Percentiles rank a stretch among this genome's conserved stretches.
These are phyloP conservation scores for Phytophthora rubi DNA, from an alignment of 352 stramenopile genomes.

Conservation along the genomic window DNA sequence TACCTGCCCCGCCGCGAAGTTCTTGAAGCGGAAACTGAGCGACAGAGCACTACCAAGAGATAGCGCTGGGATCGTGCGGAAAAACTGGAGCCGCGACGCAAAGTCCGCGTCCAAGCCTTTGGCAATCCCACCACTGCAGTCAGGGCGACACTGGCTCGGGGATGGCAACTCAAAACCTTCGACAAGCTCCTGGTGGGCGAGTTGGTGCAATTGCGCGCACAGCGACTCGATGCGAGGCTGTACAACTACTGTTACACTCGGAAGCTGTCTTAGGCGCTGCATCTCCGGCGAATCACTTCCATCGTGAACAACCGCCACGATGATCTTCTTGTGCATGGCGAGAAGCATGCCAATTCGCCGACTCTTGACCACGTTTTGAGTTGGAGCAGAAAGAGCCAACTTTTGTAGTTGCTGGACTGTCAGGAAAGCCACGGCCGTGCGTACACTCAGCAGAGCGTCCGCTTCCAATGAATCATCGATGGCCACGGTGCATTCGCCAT, in stretches of 20 bases:
- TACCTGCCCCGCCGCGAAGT: constrained; percentile 63
- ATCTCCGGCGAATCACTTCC: constrained; percentile 22
- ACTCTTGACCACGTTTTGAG: constrained; percentile 34
- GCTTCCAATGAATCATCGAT: constrained; percentile 56
- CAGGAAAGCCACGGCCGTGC: constrained; percentile 37
- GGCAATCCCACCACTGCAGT: constrained; percentile 4
- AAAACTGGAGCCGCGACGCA: constrained; percentile 62
- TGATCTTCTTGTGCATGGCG: constrained; percentile 61
- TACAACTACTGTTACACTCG: constrained; percentile 38
- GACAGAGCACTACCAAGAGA: constrained; percentile 70
- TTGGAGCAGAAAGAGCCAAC: constrained; percentile 22
- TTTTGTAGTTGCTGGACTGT: constrained; percentile 30
- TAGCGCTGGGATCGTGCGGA: constrained; percentile 52
- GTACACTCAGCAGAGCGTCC: constrained; percentile 53
- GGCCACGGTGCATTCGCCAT: constrained; percentile 28
- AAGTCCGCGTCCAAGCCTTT: constrained; percentile 58
- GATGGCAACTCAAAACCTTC: constrained; percentile 46
- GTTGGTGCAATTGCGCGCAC: constrained; percentile 33
- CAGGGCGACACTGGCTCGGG: constrained; percentile 23
- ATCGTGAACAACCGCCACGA: constrained; percentile 46
- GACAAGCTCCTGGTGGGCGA: constrained; percentile 41
- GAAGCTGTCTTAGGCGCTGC: constrained; percentile 33
- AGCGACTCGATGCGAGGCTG: constrained; percentile 20
- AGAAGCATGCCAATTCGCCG: constrained; percentile 40
- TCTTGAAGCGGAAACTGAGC: constrained; percentile 80